Base-by-base conservation (phyloP, 2,329 filamentous ascomycete genomes). In the Xylaria sp. region DNA sequence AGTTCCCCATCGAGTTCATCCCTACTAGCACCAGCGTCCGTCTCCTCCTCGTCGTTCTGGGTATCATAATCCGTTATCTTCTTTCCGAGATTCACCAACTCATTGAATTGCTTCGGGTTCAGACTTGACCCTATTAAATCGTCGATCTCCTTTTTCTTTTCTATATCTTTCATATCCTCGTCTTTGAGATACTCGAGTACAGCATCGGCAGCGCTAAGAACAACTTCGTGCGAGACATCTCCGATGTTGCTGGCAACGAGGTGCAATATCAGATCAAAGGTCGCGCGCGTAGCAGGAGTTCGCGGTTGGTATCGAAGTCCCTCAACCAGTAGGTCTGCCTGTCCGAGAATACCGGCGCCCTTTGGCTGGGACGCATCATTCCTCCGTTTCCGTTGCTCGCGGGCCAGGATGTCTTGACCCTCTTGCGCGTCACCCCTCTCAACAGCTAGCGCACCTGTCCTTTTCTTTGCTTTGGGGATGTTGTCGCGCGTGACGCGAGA, bases 1-100 rank as follows among this genome's bases (percentile, higher is more conserved):
- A 97, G 87, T 75, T 97, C 94, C 31, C 86, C 90, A 47, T 89
- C 85, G 65, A 87, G 87, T 3, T 80, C 82, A 59, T 85, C 91
- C 17, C 82, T 86, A 21, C 82, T 84, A 28, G 87, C 84, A 61
- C 86, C 89, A 71, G 89, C 88, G 31, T 87, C 90, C 82, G 92
- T 91, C 61, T 93, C 89, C 68, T 97, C 94, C 66, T 98, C 94
- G 33, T 97, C 95, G 68, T 98, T 94, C 75, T 98, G 93, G 40
- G 92, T 92, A 77, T 98, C 92, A 77, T 98, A 99, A 76, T 99
- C 95, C 52, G 95, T 99, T 67, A 99, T 97, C 80, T 99, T 99
- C 82, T 99, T 99, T 67, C 94, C 92, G 45, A 99, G 81, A 74
- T 97, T 99, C 58, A 98, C 89, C 69, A 99, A 80, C 79, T 98